Conservation (phyloP, 2,329 filamentous ascomycete species). For the Penicillium capsulatum region DNA sequence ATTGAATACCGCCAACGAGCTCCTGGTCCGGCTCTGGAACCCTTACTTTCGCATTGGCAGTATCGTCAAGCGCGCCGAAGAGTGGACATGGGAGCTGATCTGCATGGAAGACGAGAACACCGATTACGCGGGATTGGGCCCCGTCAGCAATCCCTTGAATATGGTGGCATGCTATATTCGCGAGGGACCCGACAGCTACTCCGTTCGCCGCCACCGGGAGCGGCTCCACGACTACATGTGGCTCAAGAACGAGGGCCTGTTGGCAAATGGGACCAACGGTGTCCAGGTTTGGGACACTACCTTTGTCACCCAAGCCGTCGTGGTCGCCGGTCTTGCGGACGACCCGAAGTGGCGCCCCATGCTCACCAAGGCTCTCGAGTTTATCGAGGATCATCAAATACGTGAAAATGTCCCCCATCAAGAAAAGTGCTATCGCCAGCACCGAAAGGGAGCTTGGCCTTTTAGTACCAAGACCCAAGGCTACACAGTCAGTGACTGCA, state of each 20-base stretch:
- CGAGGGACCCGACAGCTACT: slow-evolving; percentile 69
- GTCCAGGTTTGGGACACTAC: slow-evolving; percentile 96
- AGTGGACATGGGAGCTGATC: slow-evolving; percentile 76
- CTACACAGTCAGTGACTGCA: slow-evolving; percentile 93
- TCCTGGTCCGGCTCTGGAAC: slow-evolving; percentile 73
- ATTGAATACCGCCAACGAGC: slow-evolving; percentile 72
- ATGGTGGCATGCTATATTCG: slow-evolving; percentile 78
- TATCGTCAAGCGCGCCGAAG: slow-evolving; percentile 68
- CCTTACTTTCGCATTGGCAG: slow-evolving; percentile 67
- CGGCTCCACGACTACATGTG: slow-evolving; percentile 82
- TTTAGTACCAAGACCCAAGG: slow-evolving; percentile 92
- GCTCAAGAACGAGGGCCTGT: slow-evolving; percentile 88
- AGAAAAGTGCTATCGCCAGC: slow-evolving; percentile 79
- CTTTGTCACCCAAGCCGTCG: slow-evolving; percentile 77
- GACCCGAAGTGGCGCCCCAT: slow-evolving; percentile 76
- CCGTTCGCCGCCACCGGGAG: slow-evolving; percentile 72
- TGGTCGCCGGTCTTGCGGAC: slow-evolving; percentile 72
- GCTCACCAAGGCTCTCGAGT: slow-evolving; percentile 75
- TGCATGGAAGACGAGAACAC: slow-evolving; percentile 93
- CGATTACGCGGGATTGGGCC: slow-evolving; percentile 77
- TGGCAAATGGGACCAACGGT: slow-evolving; percentile 95
- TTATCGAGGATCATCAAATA: slow-evolving; percentile 88
- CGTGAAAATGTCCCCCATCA: slow-evolving; percentile 75
- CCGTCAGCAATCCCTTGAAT: slow-evolving; percentile 88
- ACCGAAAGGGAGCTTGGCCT: slow-evolving; percentile 88